Evolutionary conservation across 2,329 filamentous ascomycete genomes (phyloP), one percentile per base, ranked within the genome.

Genomic region (Botrytis paeoniae): DNA sequence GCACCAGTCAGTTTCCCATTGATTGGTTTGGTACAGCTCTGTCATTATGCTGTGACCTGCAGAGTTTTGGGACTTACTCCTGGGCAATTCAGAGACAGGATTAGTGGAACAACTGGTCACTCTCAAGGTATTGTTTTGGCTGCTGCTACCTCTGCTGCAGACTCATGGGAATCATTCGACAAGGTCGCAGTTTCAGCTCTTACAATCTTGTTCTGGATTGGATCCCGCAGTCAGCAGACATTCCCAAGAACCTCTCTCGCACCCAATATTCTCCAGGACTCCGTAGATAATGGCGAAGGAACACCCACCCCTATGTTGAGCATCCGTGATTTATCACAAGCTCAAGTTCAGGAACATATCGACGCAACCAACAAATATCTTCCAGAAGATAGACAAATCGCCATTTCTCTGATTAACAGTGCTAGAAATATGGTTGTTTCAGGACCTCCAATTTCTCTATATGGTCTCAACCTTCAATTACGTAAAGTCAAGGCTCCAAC

Each of bases 161-260:
- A 93, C 77, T 94, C 92, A 41, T 99, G 96, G 96, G 94, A 97
- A 75, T 93, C 93, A 0, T 99, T 96, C 82, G 89, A 92, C 77
- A 91, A 93, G 80, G 89, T 93, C 72, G 89, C 94, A 72, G 91
- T 88, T 79, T 91, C 93, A 78, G 93, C 95, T 4, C 86, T 99
- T 76, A 96, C 93, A 43, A 93, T 98, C 80, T 91, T 99, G 43
- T 99, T 99, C 87, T 99, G 96, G 96, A 97, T 99, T 78, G 96
- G 97, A 81, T 91, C 95, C 75, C 92, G 96, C 80, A 98, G 95
- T 83, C 96, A 99, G 83, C 96, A 99, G 83, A 95, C 95, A 3
- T 99, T 98, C 84, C 97, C 96, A 57, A 91, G 93, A 78, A 99
- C 96, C 5, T 98, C 96, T 48, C 88, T 99, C 79, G 94, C 95